Conservation (phyloP, 106 monocot genomes). For the Posidonia australis region DNA sequence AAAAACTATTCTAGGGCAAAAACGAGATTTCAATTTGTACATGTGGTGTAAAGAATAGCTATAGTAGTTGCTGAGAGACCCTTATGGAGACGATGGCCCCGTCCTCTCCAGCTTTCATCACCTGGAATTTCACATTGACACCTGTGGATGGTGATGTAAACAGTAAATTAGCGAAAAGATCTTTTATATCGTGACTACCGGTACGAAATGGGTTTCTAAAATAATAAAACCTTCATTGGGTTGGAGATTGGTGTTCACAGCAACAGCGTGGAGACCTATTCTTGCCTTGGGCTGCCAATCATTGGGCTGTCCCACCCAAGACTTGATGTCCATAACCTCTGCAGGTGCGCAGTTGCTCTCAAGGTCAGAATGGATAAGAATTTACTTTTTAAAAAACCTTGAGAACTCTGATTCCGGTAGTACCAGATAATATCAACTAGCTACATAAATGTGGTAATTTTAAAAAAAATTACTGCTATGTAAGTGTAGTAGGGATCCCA, state of each 20-base stretch:
- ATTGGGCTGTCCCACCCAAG: conserved; percentile 38
- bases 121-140: conserved; percentile 49
- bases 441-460: too few species aligned
- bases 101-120: conserved; percentile 41
- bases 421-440: too few species aligned
- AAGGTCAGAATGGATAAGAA: too few species aligned
- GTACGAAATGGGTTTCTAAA: neutral
- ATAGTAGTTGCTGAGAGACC: conserved; percentile 75
- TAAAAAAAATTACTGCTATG: too few species aligned
- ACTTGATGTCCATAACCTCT: conserved; percentile 43
- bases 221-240: conserved; percentile 52
- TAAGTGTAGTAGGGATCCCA: too few species aligned
- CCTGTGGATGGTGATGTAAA: conserved; percentile 4
- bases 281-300: conserved; percentile 87
- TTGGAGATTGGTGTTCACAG: conserved; percentile 83
- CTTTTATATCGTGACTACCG: neutral
- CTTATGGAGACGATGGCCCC: conserved; percentile 61
- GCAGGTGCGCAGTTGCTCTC: neutral
- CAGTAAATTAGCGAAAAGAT: neutral
- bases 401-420: too few species aligned
- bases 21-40: neutral
- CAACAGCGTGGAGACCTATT: conserved; percentile 46
- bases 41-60: conserved; percentile 4
- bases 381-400: too few species aligned
- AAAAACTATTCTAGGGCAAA: neutral